Conservation (phyloP, 2,329 filamentous ascomycete genomes). For the Claviceps spartinae region DNA sequence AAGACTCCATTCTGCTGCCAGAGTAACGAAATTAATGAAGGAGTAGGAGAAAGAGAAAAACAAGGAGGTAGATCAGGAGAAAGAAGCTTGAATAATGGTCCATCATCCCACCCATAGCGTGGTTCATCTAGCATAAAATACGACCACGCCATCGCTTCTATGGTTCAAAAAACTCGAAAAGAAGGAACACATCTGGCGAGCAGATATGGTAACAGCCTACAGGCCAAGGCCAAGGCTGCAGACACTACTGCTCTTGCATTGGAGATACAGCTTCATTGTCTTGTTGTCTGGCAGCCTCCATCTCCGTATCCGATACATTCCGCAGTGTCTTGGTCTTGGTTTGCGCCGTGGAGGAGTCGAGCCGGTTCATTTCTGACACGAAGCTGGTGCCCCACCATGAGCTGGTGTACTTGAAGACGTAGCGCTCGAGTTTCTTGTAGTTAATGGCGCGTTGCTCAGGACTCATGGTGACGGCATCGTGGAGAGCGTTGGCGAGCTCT, state of each 20-base stretch:
- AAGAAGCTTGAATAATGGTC: not conserved
- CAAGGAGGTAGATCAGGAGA: not conserved
- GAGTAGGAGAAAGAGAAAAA: not conserved
- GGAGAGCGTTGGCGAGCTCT: conserved; percentile 81
- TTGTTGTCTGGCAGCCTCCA: conserved; percentile 10
- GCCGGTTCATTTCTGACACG: conserved; percentile 62
- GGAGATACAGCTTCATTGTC: conserved; percentile 5
- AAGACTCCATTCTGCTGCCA: not conserved
- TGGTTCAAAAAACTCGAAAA: not conserved
- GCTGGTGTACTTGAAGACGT: conserved; percentile 95
- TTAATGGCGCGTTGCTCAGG: conserved; percentile 76
- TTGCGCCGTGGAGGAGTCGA: conserved; percentile 26
- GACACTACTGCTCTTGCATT: not conserved
- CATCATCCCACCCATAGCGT: not conserved
- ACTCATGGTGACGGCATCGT: conserved; percentile 94
- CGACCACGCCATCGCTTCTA: not conserved
- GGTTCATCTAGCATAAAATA: not conserved
- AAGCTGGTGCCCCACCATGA: conserved; percentile 96
- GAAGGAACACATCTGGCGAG: not conserved
- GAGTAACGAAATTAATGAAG: too few species aligned
- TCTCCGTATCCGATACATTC: conserved; percentile 27
- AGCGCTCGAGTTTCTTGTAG: conserved; percentile 83
- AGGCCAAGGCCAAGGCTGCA: too few species aligned
- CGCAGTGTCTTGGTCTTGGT: conserved; percentile 29
- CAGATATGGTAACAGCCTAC: not conserved